Percentiles rank a stretch among this genome's conserved stretches.
These are phyloP conservation scores for Aquilaria agallochum DNA, from an alignment of 441 rosid genomes.

Conservation along the genomic window DNA sequence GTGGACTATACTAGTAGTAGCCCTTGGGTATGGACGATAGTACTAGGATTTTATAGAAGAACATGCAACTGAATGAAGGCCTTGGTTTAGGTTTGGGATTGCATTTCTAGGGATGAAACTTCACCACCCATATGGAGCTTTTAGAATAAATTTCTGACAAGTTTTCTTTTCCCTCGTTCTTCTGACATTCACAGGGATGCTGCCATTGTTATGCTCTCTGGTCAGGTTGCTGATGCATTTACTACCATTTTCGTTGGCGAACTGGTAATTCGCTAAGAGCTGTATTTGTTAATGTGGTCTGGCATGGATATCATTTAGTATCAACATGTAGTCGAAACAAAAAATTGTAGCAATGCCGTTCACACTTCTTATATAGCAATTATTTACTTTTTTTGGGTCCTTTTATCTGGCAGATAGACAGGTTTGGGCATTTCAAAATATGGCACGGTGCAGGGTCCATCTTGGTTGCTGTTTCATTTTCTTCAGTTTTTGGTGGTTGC, in stretches of 20 bases:
- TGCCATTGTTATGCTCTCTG: constrained; percentile 88
- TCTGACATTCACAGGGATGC: constrained; percentile 55
- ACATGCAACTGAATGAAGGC: too few relatives aligned
- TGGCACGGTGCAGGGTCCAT: constrained; percentile 97
- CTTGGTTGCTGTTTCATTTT: constrained; percentile 89
- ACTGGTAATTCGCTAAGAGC: constrained; percentile 48
- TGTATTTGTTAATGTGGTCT: neutral
- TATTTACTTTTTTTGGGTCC: constrained; percentile 3
- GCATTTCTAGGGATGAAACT: neutral
- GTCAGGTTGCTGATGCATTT: constrained; percentile 93
- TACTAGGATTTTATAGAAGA: too few relatives aligned
- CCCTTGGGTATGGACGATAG: too few relatives aligned
- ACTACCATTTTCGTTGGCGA: constrained; percentile 83
- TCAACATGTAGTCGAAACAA: too few relatives aligned
- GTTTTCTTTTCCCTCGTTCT: neutral
- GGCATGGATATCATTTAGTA: neutral
- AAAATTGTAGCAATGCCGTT: too few relatives aligned
- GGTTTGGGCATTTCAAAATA: constrained; percentile 95
- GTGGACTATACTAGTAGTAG: too few relatives aligned
- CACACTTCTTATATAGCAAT: neutral
- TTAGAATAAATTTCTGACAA: neutral
- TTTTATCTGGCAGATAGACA: constrained; percentile 66
- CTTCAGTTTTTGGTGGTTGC: constrained; percentile 96
- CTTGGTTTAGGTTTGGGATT: neutral
- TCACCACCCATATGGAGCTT: neutral